Evolutionary conservation across 2,329 filamentous ascomycete species (phyloP).

Genomic region (Helotiales sp.): DNA sequence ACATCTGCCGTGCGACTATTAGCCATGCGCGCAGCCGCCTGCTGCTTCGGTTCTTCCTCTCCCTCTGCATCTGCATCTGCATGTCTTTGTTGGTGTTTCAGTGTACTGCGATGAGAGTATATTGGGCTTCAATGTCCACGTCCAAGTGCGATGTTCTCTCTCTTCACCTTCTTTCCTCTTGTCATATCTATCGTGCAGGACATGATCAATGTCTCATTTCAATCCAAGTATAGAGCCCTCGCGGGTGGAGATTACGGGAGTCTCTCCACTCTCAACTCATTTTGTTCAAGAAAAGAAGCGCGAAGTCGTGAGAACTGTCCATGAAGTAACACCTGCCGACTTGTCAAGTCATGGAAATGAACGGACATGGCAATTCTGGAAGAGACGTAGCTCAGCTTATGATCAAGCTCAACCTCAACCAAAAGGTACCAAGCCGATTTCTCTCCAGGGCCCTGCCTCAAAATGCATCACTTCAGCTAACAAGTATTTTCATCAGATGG

Average conservation of each 20-base stretch:
- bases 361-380: background rate
- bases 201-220: background rate
- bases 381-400: no score
- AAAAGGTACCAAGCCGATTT: no score
- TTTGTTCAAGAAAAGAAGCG: background rate
- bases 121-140: background rate
- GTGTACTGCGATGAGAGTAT: background rate
- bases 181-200: no score
- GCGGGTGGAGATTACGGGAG: background rate
- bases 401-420: no score
- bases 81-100: constrained; percentile 9
- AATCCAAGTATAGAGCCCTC: background rate
- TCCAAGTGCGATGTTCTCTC: background rate
- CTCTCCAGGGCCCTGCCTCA: no score
- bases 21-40: no score
- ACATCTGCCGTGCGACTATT: background rate
- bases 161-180: background rate
- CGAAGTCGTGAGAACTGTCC: background rate
- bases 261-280: background rate
- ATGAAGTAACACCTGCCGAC: background rate
- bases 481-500: background rate
- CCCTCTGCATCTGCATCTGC: background rate
- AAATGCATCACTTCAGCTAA: background rate
- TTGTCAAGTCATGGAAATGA: background rate
- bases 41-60: background rate